Base-by-base conservation (phyloP, 1,284 basidiomycete genomes). In the Cutaneotrichosporon mucoides region DNA sequence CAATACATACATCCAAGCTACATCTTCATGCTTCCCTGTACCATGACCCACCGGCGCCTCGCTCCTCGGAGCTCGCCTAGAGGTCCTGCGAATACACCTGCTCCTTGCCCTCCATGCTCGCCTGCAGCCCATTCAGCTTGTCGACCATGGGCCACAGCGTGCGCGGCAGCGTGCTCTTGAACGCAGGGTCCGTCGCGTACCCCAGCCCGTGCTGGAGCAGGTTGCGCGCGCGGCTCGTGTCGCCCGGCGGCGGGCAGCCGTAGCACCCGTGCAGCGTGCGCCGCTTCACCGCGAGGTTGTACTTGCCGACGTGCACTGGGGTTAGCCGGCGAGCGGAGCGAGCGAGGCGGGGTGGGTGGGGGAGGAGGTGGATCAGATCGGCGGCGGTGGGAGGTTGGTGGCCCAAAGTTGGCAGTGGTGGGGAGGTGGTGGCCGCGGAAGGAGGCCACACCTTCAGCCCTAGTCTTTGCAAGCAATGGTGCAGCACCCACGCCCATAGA, bases 181-280 rank as follows among this genome's bases (percentile, higher is more conserved):
- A 90, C 7, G 63, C 52, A 0, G 80, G 76, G 40, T 83, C 83
- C 53, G 48, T 49, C 9, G 63, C 60, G 52, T 68, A 92, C 35
- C 78, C 71, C 52, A 91, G 73, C 5, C 84, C 87, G 69, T 91
- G 90, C 76, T 92, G 88, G n/a, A 91, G 82, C 13, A 91, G 81
- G 68, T 90, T 90, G 41, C 88, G 79, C 5, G 88, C 88, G 1
- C 89, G 83, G 4, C 79, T 77, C 2, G 82, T 79, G 6, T 88
- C 87, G 0, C 86, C 87, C 2, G 82, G 80, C 0, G 66, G 64
- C 12, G 80, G 79, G 61, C 85, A 84, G 1, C 89, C 89, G 73
- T 88, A 86, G 56, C 81, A 85, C 1, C 84, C 89, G 67, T 91
- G 89, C 9, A 92, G 79, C 1, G 89, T 91, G 34, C 85, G 85